These are phyloP conservation scores for Rosa persica DNA, from an alignment of 306 rosid species.

Conservation along the genomic window DNA sequence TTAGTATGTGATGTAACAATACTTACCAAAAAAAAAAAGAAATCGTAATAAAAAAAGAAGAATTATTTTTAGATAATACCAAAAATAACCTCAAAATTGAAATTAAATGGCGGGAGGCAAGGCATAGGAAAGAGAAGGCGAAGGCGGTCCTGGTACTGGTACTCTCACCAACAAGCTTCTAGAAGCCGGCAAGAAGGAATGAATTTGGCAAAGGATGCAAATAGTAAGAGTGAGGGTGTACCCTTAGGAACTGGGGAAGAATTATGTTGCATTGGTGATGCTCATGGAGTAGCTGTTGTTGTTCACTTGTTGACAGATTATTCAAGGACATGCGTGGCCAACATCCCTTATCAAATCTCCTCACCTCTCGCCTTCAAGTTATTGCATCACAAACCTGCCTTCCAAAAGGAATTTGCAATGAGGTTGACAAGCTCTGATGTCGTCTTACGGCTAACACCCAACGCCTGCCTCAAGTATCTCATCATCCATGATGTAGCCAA, in stretches of 20 bases:
- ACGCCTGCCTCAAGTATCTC: conserved; percentile 75
- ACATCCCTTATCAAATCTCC: conserved; percentile 92
- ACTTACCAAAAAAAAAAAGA: too few species aligned
- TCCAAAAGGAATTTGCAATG: conserved; percentile 93
- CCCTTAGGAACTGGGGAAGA: background rate
- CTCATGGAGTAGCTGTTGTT: too few species aligned
- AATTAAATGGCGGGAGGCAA: too few species aligned
- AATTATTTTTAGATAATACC: too few species aligned
- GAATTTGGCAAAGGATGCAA: too few species aligned
- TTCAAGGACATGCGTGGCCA: conserved; percentile 92
- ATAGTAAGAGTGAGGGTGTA: too few species aligned
- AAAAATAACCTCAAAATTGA: too few species aligned
- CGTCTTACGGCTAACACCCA: conserved; percentile 87
- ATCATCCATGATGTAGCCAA: conserved; percentile 38
- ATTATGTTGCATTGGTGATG: background rate
- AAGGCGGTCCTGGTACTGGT: too few species aligned
- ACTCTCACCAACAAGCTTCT: conserved; percentile 22
- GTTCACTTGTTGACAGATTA: conserved; percentile 37
- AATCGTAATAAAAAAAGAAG: too few species aligned
- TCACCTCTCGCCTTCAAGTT: conserved; percentile 94
- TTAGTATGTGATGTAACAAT: too few species aligned
- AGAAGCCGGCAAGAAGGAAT: too few species aligned
- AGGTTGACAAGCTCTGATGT: conserved; percentile 83
- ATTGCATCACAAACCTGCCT: conserved; percentile 68
- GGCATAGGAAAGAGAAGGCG: too few species aligned